A percentile compares a stretch with the other conserved stretches of the same genome.
These are phyloP conservation scores for Botryosphaeria dothidea DNA, from an alignment of 2,329 filamentous ascomycete species.

Conservation along the genomic window DNA sequence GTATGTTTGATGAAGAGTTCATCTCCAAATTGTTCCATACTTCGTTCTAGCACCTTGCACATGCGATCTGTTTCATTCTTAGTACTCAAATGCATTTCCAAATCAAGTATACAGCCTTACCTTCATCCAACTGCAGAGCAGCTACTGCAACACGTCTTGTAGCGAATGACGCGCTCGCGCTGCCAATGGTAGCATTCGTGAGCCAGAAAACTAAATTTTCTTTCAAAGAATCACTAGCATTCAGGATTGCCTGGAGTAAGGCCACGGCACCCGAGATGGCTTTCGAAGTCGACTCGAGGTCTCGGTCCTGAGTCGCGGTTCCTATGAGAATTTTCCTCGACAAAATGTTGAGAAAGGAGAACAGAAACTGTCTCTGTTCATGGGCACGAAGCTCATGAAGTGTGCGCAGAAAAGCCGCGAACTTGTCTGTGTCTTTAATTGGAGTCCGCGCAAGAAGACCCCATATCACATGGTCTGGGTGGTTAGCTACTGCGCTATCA, in stretches of 20 bases:
- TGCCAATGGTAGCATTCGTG: constrained; percentile 22
- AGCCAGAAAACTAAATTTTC: constrained; percentile 27
- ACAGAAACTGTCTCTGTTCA: constrained; percentile 50
- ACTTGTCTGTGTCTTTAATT: not conserved
- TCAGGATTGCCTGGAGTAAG: constrained; percentile 19
- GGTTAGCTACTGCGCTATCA: not conserved
- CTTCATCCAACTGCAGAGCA: constrained; percentile 24
- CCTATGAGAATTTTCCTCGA: constrained; percentile 27
- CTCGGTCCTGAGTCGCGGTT: not conserved
- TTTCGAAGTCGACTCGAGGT: not conserved
- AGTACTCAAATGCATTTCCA: not conserved
- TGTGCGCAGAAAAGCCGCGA: constrained; percentile 38
- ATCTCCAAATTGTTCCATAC: constrained; percentile 76
- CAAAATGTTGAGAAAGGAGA: constrained; percentile 32
- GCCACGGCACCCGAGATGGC: constrained; percentile 20
- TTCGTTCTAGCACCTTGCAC: constrained; percentile 61
- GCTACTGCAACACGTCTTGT: constrained; percentile 30
- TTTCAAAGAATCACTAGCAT: constrained; percentile 20
- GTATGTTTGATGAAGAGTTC: constrained; percentile 83
- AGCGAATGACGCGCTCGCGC: constrained; percentile 21
- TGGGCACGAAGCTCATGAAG: constrained; percentile 46
- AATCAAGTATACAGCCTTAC: not conserved
- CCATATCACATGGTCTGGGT: constrained; percentile 22
- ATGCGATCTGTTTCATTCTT: constrained; percentile 4
- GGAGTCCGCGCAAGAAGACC: not conserved